Base-by-base conservation (phyloP, 2,329 filamentous ascomycete species). In the Volutella citrinella region DNA sequence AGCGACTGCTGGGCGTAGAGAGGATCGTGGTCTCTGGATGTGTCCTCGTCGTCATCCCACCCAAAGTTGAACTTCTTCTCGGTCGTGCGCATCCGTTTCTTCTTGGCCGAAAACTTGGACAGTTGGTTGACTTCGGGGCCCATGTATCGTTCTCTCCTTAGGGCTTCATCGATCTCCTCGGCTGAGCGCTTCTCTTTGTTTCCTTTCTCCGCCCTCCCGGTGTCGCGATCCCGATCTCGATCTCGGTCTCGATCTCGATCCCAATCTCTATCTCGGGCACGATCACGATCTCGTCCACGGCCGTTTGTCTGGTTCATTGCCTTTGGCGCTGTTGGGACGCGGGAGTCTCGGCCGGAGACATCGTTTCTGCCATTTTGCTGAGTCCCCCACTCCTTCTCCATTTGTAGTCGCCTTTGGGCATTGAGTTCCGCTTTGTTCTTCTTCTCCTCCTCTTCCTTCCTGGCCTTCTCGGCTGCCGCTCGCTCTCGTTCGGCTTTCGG, bases 41-140 rank as follows among this genome's bases (percentile, higher is more conserved):
- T 98, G 61, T 98, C 93, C 57, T 98, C 93, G 42, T 94, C 87
- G 2, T 80, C 77, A 50, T 95, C 94, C 93, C 93, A 98, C 52
- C 95, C 93, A 53, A 98, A 98, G 54, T 96, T 98, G 70, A 98
- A 98, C 60, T 98, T 97, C 64, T 90, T 88, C 56, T 95, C 91
- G 2, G 87, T 93, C 2, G 89, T 95, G 42, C 91, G 77, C 67
- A 87, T 85, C 36, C 91, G 78, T 70, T 97, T 97, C 75, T 97
- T 98, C 68, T 93, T 87, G 2, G 90, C 90, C 0, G 89, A 95
- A 56, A 97, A 96, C 22, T 78, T 95, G 5, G 85, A 90, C 36
- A 72, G 75, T 45, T 83, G 78, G 46, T 93, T 94, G 32, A 86
- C 80, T 45, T 95, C 87, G 2, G 87, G 84, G 4, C 93, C 93